Evolutionary conservation across 805 yeast species (phyloP), one percentile per base, ranked within the genome.

Genomic region (Starmera pachycereana): DNA sequence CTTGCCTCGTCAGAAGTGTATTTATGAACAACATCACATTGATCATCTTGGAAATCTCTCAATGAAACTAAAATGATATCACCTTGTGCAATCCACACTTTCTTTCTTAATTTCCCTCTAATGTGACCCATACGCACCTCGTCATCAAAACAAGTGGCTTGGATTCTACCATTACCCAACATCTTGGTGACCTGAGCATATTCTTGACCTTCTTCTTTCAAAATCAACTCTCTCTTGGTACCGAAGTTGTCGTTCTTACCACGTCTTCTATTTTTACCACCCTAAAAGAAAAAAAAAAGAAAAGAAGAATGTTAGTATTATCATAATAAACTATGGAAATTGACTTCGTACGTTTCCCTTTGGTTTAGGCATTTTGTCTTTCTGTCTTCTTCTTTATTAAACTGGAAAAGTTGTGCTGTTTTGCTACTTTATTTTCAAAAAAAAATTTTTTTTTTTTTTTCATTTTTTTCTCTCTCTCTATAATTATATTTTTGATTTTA

Each of bases 51-150:
- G 78, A 92, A 92, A 58, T 92, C 99, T 74, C 99, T 88, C 55
- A 92, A 76, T 8, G 96, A 89, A 37, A 90, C 92, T 59, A 92
- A 71, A 52, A 92, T 87, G 54, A 92, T 92, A 62, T 92, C 99
- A 70, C 98, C 98, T 65, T 88, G 97, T 37, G 85, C 85, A 87
- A 92, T 89, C 99, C 99, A 92, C 45, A 92, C 98, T 77, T 90
- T 92, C 81, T 92, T 92, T 76, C 99, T 85, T 69, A 92, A 76
- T 63, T 92, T 92, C 56, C 99, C 99, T 75, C 99, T 86, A 59
- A 92, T 92, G 61, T 90, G 98, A 14, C 95, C 98, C 77, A 88
- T 76, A 72, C 99, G 81, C 62, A 79, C 85, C 52, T 73, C 71
- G 49, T 95, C 96, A 60, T 92, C 99, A 58, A 92, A 92, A 69